A percentile compares a stretch with the other conserved stretches of the same genome.
Conservation (phyloP, 805 yeast species). For the Ogataea trehaloabstinens region DNA sequence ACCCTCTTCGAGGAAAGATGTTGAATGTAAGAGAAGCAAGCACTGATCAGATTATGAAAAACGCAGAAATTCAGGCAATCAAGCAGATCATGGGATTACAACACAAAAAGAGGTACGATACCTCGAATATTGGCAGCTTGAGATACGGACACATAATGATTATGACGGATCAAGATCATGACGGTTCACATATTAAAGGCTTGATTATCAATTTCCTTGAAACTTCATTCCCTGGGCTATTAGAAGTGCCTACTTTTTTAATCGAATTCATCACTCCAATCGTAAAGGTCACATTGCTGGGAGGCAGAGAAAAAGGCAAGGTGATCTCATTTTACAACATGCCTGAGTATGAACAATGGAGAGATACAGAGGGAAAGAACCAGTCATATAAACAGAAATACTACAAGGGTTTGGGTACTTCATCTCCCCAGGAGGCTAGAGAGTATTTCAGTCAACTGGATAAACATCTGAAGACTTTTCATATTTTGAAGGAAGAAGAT, state of each 20-base stretch:
- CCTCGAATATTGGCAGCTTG: slow-evolving; percentile 62
- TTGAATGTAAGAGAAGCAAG: slow-evolving; percentile 95
- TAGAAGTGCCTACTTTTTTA: slow-evolving; percentile 87
- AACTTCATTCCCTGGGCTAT: slow-evolving; percentile 88
- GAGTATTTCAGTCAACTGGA: slow-evolving; percentile 86
- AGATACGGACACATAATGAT: slow-evolving; percentile 97
- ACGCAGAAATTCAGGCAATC: slow-evolving; percentile 91
- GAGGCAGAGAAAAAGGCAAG: slow-evolving; percentile 51
- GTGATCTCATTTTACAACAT: slow-evolving; percentile 81
- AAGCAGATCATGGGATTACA: slow-evolving; percentile 95
- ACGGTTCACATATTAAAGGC: slow-evolving; percentile 97
- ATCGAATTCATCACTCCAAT: slow-evolving; percentile 96
- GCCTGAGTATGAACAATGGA: slow-evolving; percentile 96
- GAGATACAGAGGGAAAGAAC: slow-evolving; percentile 72
- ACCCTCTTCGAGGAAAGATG: slow-evolving; percentile 92
- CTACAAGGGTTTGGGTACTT: slow-evolving; percentile 98
- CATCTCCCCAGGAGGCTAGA: slow-evolving; percentile 75
- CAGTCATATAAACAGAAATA: slow-evolving; percentile 91
- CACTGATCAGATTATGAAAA: slow-evolving; percentile 90
- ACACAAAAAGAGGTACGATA: slow-evolving; percentile 75
- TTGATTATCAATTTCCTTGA: slow-evolving; percentile 90
- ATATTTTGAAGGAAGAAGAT: slow-evolving; percentile 76
- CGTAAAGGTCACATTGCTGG: slow-evolving; percentile 78
- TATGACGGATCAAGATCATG: slow-evolving; percentile 99
- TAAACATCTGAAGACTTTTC: slow-evolving; percentile 81